These are phyloP conservation scores for Penicillium cosmopolitanum DNA, from an alignment of 495 filamentous ascomycete species.

Conservation along the genomic window DNA sequence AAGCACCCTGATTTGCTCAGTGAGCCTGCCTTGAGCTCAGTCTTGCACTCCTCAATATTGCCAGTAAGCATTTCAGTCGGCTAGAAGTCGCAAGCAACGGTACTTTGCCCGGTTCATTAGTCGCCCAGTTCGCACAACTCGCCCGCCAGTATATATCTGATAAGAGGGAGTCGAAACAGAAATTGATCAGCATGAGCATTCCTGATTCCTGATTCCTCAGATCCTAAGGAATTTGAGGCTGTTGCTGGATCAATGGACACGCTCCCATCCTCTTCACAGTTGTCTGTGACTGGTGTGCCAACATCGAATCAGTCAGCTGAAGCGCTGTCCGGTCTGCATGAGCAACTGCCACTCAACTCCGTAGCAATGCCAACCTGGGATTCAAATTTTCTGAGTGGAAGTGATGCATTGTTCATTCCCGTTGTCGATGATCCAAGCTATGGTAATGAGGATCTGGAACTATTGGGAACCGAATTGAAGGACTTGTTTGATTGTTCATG, in stretches of 20 bases:
- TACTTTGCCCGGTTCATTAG: conserved; percentile 32
- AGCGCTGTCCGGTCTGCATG: not conserved
- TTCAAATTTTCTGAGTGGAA: not conserved
- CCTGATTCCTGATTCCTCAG: too few relatives aligned
- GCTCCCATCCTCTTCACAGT: too few relatives aligned
- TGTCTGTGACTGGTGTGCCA: too few relatives aligned
- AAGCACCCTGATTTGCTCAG: too few relatives aligned
- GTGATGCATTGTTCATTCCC: conserved; percentile 4
- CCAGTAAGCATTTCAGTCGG: conserved; percentile 36
- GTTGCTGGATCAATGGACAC: too few relatives aligned
- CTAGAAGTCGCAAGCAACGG: conserved; percentile 38
- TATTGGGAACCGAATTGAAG: conserved; percentile 6
- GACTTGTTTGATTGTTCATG: conserved; percentile 1
- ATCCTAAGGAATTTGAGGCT: too few relatives aligned
- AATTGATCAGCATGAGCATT: too few relatives aligned
- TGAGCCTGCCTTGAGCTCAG: too few relatives aligned
- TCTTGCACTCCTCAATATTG: conserved; percentile 36
- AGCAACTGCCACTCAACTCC: not conserved
- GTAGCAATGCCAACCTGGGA: not conserved
- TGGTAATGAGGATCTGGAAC: not conserved
- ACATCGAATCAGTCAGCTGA: not conserved
- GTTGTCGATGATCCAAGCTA: conserved; percentile 12
- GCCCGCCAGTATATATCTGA: conserved; percentile 31
- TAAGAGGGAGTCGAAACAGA: too few relatives aligned
- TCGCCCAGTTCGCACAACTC: conserved; percentile 38